These are phyloP conservation scores for Hyparrhenia diplandra DNA, from an alignment of 176 grass and related monocot genomes.

Conservation along the genomic window DNA sequence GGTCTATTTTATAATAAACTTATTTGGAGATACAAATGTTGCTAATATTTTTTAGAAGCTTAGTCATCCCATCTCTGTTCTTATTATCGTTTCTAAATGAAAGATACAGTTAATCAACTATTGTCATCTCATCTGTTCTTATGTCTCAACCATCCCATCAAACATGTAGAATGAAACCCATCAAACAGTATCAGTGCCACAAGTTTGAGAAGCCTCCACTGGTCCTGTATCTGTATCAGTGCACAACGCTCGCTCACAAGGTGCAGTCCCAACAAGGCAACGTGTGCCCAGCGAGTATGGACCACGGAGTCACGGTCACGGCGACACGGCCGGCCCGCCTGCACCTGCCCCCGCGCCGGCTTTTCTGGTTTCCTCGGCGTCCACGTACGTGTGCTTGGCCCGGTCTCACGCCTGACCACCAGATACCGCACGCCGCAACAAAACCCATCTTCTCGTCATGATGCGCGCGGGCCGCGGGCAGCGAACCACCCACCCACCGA, in stretches of 20 bases:
- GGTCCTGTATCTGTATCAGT: neutral
- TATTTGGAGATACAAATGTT: too few relatives aligned
- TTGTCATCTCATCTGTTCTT: too few relatives aligned
- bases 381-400: slow-evolving; percentile 7
- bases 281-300: neutral
- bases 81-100: too few relatives aligned
- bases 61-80: too few relatives aligned
- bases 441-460: neutral
- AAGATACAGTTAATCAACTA: too few relatives aligned
- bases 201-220: too few relatives aligned
- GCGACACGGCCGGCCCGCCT: neutral
- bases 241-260: neutral
- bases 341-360: neutral
- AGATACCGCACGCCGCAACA: neutral
- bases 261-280: neutral
- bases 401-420: neutral
- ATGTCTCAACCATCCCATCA: too few relatives aligned
- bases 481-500: neutral
- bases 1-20: too few relatives aligned
- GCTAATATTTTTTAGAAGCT: too few relatives aligned
- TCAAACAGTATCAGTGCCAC: too few relatives aligned
- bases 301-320: neutral
- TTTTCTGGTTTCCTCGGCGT: slow-evolving; percentile 3
- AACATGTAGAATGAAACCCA: too few relatives aligned
- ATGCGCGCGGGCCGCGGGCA: too few relatives aligned